Evolutionary conservation across 2,329 filamentous ascomycete genomes (phyloP).

Genomic region (Sporothrix pallida): DNA sequence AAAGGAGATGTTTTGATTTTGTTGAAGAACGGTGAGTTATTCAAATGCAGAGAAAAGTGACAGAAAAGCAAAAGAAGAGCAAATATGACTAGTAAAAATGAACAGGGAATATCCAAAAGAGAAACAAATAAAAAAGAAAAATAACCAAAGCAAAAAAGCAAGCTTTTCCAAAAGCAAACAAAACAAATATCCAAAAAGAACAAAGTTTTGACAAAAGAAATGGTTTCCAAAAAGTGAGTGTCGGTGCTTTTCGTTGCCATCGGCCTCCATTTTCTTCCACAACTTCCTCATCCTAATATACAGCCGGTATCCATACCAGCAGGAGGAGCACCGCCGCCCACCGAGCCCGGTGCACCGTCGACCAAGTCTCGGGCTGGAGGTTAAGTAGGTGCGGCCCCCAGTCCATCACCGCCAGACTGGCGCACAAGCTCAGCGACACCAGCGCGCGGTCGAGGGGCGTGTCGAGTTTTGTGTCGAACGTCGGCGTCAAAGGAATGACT

Average conservation of each 20-base stretch:
- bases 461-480: neutral
- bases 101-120: slow-evolving; percentile 3
- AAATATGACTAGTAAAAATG: neutral
- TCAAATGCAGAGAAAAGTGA: slow-evolving; percentile 12
- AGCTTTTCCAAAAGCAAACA: slow-evolving; percentile 21
- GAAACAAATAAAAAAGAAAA: neutral
- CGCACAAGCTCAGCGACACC: slow-evolving; percentile 15
- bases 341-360: neutral
- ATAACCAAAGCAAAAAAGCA: neutral
- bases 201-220: slow-evolving; percentile 3
- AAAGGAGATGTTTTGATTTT: slow-evolving; percentile 7
- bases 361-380: no score
- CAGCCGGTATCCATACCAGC: slow-evolving; percentile 34
- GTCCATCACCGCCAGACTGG: slow-evolving; percentile 5
- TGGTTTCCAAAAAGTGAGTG: slow-evolving; percentile 10
- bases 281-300: slow-evolving; percentile 21
- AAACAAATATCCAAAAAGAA: slow-evolving; percentile 14
- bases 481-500: no score
- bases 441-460: slow-evolving; percentile 13
- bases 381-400: neutral
- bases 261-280: neutral
- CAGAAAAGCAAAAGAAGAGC: neutral
- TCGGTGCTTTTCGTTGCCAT: neutral
- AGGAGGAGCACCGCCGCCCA: slow-evolving; percentile 22
- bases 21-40: neutral